These are phyloP conservation scores for Golubevia pallescens DNA, from an alignment of 1,284 basidiomycete species.

Conservation along the genomic window DNA sequence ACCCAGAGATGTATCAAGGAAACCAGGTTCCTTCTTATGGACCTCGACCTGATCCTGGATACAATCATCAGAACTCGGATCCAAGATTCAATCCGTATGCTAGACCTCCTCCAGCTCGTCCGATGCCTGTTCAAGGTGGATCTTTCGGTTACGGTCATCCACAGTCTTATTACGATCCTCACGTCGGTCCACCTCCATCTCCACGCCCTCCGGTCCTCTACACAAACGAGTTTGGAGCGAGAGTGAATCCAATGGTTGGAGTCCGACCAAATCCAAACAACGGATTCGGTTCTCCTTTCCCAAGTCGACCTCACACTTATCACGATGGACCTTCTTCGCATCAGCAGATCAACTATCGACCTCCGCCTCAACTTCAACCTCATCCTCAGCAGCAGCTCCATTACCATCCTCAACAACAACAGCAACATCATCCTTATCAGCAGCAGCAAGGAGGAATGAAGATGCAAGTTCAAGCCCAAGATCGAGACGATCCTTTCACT, in stretches of 20 bases:
- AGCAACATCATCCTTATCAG: background rate
- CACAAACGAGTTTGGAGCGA: conserved; percentile 13
- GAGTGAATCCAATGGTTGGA: background rate
- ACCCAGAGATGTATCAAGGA: background rate
- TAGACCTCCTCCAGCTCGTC: conserved; percentile 4
- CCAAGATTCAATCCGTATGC: background rate
- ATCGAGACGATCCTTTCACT: conserved; percentile 47
- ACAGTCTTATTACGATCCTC: conserved; percentile 1
- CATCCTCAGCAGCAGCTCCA: too few relatives aligned
- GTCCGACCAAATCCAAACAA: conserved; percentile 7
- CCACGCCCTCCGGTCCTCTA: background rate
- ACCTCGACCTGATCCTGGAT: background rate
- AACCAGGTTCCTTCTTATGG: background rate
- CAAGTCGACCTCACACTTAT: conserved; percentile 38
- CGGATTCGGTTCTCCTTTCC: conserved; percentile 17
- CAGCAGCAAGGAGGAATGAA: background rate
- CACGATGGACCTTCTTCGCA: conserved; percentile 21
- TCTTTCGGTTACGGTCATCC: background rate
- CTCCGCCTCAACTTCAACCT: background rate
- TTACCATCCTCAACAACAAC: background rate
- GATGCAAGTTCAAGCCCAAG: background rate
- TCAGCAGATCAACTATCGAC: conserved; percentile 15
- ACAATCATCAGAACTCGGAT: background rate
- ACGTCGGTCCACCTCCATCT: background rate
- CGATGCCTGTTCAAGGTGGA: background rate